Evolutionary conservation across 345 rosid species (phyloP), one percentile per base, ranked within the genome.

Genomic region (Eucalyptus caleyi): DNA sequence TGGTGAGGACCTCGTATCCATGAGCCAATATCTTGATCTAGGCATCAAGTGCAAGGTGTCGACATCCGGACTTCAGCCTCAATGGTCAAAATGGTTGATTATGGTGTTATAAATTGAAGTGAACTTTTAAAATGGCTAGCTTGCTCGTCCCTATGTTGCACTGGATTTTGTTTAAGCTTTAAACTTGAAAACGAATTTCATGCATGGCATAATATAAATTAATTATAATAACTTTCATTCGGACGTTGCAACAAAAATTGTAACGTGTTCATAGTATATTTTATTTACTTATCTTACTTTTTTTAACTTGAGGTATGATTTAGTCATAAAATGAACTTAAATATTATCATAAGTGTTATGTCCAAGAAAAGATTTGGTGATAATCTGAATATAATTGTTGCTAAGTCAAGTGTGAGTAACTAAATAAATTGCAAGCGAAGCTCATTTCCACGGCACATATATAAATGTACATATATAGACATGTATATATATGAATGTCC

Each of bases 51-150:
- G 19, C 37, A 16, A 14, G 10, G 32, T 30, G 37, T 65, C 3
- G 2, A 16, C 4, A 3, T 0, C 3, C 3, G 4, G 21, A 15
- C 6, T n/a, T 15, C 3, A 11, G 11, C 34, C 34, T 62, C 15
- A 14, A 62, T 15, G 34, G 32, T 30, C 2, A 30, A 4, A 1
- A 62, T 62, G 72, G n/a, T 50, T 50, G 19, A 13, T 24, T 30
- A 27, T 62, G 72, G 18, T 62, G 72, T 3, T 30, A 2, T 30
- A 62, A 30, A 62, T 62, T 6, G 32, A 0, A 60, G 32, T 27
- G n/a, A 26, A 11, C 65, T 59, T 26, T 50, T 50, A 16, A 50
- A 5, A 50, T 16, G 53, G 54, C 54, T 50, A 6, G 21, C 54
- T 50, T 50, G 54, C 54, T 50, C 3, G 54, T 50, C 21, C 54